A percentile compares a stretch with the other conserved stretches of the same genome.
phyloP scores from a whole-genome alignment of 2,329 filamentous ascomycete species.

The Biscogniauxia mediterranea region DNA sequence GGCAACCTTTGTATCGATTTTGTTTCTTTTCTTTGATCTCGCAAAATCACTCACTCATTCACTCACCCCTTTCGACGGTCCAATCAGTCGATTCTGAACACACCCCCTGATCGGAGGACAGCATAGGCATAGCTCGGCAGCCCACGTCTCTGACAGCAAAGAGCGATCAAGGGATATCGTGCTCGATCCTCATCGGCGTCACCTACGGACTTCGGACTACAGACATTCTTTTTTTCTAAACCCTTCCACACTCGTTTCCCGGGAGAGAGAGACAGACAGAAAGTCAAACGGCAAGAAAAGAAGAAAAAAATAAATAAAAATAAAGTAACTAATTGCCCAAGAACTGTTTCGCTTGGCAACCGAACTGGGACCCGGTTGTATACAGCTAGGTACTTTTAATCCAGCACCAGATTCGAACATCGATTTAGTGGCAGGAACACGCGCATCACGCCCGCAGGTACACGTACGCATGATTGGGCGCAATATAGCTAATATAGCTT shows the following conservation, averaged over 20 bases:
- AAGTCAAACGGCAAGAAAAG: not conserved
- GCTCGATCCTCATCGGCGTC: slow-evolving; percentile 20
- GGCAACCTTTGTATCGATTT: slow-evolving; percentile 2
- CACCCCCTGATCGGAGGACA: slow-evolving; percentile 31
- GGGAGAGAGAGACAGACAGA: slow-evolving; percentile 1
- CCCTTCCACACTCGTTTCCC: slow-evolving; percentile 18
- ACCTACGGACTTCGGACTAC: slow-evolving; percentile 16
- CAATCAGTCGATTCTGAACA: slow-evolving; percentile 22
- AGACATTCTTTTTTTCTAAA: slow-evolving; percentile 23
- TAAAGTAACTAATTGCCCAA: not conserved
- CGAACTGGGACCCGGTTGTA: not conserved
- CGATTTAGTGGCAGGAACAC: not conserved
- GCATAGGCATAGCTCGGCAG: slow-evolving; percentile 26
- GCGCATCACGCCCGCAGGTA: not conserved
- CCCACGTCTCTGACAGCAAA: slow-evolving; percentile 25
- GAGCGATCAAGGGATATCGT: slow-evolving; percentile 19
- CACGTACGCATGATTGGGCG: not conserved
- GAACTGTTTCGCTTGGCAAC: slow-evolving; percentile 12
- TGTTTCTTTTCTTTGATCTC: slow-evolving; percentile 7
- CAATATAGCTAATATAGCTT: not conserved
- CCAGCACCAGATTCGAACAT: not conserved
- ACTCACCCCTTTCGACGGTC: slow-evolving; percentile 11
- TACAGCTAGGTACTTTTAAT: not conserved
- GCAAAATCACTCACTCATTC: slow-evolving; percentile 27
- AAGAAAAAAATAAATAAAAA: slow-evolving; percentile 6